These are phyloP conservation scores for Boletus vermiculosoides DNA, from an alignment of 768 basidiomycete species.

Conservation along the genomic window DNA sequence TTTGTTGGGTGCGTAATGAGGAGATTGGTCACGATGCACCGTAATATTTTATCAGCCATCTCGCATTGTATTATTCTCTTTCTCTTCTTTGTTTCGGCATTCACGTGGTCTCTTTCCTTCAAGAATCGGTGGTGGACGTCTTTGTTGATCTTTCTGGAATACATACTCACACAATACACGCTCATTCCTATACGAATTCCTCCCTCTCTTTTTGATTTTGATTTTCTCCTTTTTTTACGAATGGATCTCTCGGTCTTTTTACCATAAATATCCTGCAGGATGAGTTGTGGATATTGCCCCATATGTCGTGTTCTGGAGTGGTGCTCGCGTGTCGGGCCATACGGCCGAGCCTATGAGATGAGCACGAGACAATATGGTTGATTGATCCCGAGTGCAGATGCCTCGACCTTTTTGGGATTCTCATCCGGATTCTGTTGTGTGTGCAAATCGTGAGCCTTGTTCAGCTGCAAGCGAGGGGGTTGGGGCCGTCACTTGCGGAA, in stretches of 20 bases:
- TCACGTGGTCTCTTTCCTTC: constrained; percentile 17
- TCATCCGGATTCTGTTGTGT: constrained; percentile 15
- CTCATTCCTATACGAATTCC: constrained; percentile 25
- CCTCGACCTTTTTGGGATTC: constrained; percentile 4
- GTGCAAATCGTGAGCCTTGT: constrained; percentile 12
- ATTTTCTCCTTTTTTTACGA: constrained; percentile 3
- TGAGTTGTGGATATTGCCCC: neutral
- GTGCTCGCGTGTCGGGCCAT: neutral
- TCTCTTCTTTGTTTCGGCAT: neutral
- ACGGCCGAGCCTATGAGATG: neutral
- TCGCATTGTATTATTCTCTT: constrained; percentile 18
- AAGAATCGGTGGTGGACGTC: constrained; percentile 14
- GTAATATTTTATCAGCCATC: constrained; percentile 19
- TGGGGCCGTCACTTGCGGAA: neutral
- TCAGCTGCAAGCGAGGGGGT: neutral
- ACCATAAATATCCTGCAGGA: neutral
- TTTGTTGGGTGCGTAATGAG: constrained; percentile 46
- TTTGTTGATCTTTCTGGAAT: constrained; percentile 24
- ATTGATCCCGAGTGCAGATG: constrained; percentile 1
- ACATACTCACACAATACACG: constrained; percentile 28
- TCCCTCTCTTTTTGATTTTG: neutral
- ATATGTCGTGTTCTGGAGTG: neutral
- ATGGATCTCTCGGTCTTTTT: constrained; percentile 18
- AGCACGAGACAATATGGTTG: neutral
- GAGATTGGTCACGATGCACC: constrained; percentile 5